Evolutionary conservation across 352 stramenopile genomes (phyloP), one percentile per base, ranked within the genome.

Genomic region (Phytophthora foliorum): DNA sequence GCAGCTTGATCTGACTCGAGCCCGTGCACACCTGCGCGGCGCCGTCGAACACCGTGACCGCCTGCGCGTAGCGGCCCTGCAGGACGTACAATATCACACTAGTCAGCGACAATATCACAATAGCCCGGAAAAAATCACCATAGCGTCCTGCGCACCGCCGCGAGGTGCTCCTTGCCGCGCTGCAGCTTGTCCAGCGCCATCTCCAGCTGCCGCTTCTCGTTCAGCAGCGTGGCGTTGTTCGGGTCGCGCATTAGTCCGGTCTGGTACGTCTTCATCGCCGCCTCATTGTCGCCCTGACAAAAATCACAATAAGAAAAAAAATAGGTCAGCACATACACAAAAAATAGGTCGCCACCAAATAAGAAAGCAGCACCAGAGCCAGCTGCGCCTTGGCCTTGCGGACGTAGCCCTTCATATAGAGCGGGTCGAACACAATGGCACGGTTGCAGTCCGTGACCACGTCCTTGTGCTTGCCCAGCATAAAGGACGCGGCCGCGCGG

Each of bases 341-440:
- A 5, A 45, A 45, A 22, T 45, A 45, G 39, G 16, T 13, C n/a
- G 8, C 42, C 19, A 29, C 21, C 42, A 49, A 49, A 49, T 27
- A 49, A 49, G 42, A 27, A 27, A 71, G 27, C 17, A 24, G 6
- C 73, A 94, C 86, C 65, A 94, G 60, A 24, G 86, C 84, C 16
- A 96, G 72, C 59, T 94, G 87, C n/a, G 86, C 83, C 75, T 96
- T 97, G 51, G 86, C 90, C 69, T 97, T 97, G 55, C 93, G 89
- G 25, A 97, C 72, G 74, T 98, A 97, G 1, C 90, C 93, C 69
- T 98, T 98, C 41, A 96, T 88, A 61, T 94, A 97, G 19, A 83
- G 86, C 44, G 85, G 81, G 67, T 98, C 90, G 41, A 98, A 90
- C n/a, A 94, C 78, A 29, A 98, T 90, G 27, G 93, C 92, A 36